Evolutionary conservation across 2,329 filamentous ascomycete genomes (phyloP).

Genomic region (Clarireedia monteithiana): DNA sequence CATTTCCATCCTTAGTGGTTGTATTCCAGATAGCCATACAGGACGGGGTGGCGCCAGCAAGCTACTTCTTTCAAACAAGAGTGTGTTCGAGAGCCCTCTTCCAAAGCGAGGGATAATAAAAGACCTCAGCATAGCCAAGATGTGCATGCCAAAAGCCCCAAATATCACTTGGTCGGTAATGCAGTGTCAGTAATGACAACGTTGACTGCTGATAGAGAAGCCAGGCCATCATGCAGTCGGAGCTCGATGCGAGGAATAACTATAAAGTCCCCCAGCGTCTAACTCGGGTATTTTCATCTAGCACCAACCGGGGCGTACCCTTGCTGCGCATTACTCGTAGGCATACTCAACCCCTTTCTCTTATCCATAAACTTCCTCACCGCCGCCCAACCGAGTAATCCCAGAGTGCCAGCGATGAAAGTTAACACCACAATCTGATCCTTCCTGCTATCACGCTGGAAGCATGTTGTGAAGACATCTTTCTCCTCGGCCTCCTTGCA

Average conservation of each 20-base stretch:
- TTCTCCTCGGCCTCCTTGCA: slow-evolving; percentile 55
- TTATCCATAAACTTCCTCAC: slow-evolving; percentile 41
- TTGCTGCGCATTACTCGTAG: slow-evolving; percentile 18
- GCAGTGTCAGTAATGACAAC: neutral
- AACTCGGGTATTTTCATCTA: neutral
- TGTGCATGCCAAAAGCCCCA: too few relatives aligned
- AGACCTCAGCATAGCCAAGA: too few relatives aligned
- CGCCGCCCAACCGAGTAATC: slow-evolving; percentile 52
- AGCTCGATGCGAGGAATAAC: too few relatives aligned
- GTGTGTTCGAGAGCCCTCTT: too few relatives aligned
- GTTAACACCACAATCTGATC: slow-evolving; percentile 59
- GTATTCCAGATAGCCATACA: too few relatives aligned
- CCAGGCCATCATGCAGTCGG: neutral
- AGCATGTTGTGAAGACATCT: slow-evolving; percentile 55
- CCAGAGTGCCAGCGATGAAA: slow-evolving; percentile 52
- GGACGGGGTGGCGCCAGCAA: too few relatives aligned
- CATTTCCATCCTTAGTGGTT: too few relatives aligned
- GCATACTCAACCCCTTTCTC: slow-evolving; percentile 26
- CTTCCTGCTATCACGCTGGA: slow-evolving; percentile 60
- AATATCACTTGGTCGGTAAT: neutral
- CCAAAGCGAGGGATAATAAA: too few relatives aligned
- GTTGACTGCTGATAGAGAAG: neutral
- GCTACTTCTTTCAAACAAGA: too few relatives aligned
- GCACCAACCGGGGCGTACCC: slow-evolving; percentile 22
- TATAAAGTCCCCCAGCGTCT: too few relatives aligned